These are phyloP conservation scores for Stromatinia cepivora DNA, from an alignment of 2,329 filamentous ascomycete genomes.

Conservation along the genomic window DNA sequence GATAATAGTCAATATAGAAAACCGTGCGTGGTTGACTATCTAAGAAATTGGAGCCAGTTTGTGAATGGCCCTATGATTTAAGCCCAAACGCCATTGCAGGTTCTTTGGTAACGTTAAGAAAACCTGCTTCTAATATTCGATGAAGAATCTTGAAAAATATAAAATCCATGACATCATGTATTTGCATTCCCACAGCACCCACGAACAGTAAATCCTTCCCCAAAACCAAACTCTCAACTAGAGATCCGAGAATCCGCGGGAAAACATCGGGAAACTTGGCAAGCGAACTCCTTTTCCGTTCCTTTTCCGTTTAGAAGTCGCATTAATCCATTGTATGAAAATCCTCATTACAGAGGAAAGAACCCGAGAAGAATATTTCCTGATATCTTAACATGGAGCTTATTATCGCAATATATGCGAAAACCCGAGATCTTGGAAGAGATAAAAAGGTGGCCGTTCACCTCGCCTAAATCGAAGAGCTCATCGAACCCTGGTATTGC, in stretches of 20 bases:
- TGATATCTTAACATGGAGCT: neutral
- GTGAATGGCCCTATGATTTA: neutral
- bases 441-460: neutral
- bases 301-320: too few species aligned
- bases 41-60: neutral
- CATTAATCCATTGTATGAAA: neutral
- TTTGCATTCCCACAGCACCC: neutral
- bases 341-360: neutral
- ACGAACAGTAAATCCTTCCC: neutral
- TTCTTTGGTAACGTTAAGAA: neutral
- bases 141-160: neutral
- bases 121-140: neutral
- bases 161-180: neutral
- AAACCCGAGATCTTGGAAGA: neutral
- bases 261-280: neutral
- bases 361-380: neutral
- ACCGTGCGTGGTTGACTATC: too few species aligned
- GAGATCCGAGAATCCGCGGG: neutral
- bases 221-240: neutral
- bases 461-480: slow-evolving; percentile 22
- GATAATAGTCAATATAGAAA: neutral
- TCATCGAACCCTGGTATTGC: slow-evolving; percentile 23
- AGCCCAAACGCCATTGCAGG: neutral
- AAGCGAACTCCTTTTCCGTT: slow-evolving; percentile 14
- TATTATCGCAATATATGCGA: neutral